These are phyloP conservation scores for Rhodotorula sp. DNA, from an alignment of 1,284 basidiomycete genomes.

Conservation along the genomic window DNA sequence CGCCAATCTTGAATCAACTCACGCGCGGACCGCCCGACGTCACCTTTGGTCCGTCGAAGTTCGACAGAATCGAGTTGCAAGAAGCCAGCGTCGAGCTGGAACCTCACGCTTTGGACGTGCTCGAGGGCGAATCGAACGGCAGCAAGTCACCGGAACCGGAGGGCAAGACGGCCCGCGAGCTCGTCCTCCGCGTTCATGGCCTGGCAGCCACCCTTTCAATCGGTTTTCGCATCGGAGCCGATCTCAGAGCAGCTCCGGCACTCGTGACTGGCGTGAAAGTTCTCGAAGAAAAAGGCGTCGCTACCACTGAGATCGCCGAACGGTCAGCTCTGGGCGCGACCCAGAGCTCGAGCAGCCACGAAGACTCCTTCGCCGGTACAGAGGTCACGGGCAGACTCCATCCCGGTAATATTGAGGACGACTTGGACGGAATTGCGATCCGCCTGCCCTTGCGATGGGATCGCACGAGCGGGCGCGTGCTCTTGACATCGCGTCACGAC, in stretches of 20 bases:
- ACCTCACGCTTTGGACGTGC: not conserved
- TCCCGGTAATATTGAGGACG: too few species aligned
- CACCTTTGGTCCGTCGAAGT: not conserved
- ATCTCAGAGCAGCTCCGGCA: slow-evolving; percentile 6
- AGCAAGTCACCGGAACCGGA: not conserved
- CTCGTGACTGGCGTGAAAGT: not conserved
- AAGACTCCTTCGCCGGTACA: too few species aligned
- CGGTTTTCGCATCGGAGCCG: not conserved
- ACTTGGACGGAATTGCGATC: slow-evolving; percentile 1
- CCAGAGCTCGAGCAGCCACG: not conserved
- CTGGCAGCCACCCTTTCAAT: slow-evolving; percentile 9
- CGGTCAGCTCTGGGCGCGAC: not conserved
- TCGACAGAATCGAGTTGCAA: not conserved
- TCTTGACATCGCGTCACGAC: not conserved
- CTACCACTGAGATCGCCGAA: not conserved
- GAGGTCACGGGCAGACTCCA: too few species aligned
- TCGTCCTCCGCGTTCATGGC: not conserved
- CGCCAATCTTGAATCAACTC: slow-evolving; percentile 14
- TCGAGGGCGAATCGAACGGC: not conserved
- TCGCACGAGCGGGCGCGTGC: not conserved
- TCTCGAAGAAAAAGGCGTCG: slow-evolving; percentile 3
- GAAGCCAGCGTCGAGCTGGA: slow-evolving; percentile 6
- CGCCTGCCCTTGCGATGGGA: slow-evolving; percentile 6
- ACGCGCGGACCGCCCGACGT: slow-evolving; percentile 19
- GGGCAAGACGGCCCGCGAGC: not conserved